Base-by-base conservation (phyloP, 352 stramenopile genomes). In the Pythium diclinum region DNA sequence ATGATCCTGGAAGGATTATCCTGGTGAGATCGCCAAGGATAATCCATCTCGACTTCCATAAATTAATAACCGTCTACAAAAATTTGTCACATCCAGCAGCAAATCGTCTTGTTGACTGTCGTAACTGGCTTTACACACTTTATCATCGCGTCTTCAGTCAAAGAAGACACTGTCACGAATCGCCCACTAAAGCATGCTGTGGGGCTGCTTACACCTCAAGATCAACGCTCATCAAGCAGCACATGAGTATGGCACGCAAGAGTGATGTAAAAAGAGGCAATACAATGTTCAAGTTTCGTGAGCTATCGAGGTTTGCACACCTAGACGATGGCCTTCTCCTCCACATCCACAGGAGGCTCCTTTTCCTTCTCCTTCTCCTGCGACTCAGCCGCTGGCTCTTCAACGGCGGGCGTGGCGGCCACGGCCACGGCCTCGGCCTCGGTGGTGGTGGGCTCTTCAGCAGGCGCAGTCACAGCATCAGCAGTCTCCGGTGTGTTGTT, bases 401-500 rank as follows among this genome's bases (percentile, higher is more conserved):
- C 40, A 42, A 28, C 25, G 25, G 36, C 13, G 9, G 13, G 3
- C 14, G 40, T 23, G 40, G 40, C 13, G 7, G 40, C 16, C 16
- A 4, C 4, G 8, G 17, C 13, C 16, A 16, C 13, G 7, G 40
- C 16, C 16, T 0, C 4, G 8, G 17, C 13, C 16, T 14, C 8
- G 16, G 40, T 47, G 40, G 38, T 46, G 11, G 38, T n/a, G 14
- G 14, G 3, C 9, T 19, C 38, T n/a, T 46, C 14, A 16, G 14
- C 38, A 46, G 38, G 38, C 38, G 14, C 14, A 46, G 38, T 13
- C 38, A 34, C 49, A 59, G 59, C 34, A 21, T 54, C 23, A 17
- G 8, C 49, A 6, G 36, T 44, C 38, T 59, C 60, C 0, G 51
- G 49, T 23, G 60, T 64, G 19, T 32, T 57, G 19, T 23, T 49